These are phyloP conservation scores for Xylaria longipes DNA, from an alignment of 495 filamentous ascomycete genomes.

Conservation along the genomic window DNA sequence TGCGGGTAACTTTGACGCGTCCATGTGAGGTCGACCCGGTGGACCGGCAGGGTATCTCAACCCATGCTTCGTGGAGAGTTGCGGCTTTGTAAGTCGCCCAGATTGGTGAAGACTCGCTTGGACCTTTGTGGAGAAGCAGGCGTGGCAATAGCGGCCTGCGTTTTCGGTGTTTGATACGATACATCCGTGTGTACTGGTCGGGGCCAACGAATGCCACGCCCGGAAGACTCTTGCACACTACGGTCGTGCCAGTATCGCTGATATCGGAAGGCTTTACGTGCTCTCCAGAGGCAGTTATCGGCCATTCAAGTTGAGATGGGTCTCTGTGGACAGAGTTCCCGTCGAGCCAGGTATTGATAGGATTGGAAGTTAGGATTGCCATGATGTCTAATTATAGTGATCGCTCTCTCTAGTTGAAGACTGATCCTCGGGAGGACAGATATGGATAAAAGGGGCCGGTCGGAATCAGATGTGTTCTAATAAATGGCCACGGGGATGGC, in stretches of 20 bases:
- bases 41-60: slow-evolving; percentile 18
- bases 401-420: not conserved
- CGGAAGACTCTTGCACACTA: slow-evolving; percentile 19
- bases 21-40: slow-evolving; percentile 17
- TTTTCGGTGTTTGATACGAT: slow-evolving; percentile 17
- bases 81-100: slow-evolving; percentile 22
- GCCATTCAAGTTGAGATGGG: slow-evolving; percentile 14
- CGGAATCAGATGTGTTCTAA: not conserved
- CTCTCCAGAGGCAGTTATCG: not conserved
- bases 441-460: not conserved
- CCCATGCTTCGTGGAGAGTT: slow-evolving; percentile 2
- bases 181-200: slow-evolving; percentile 6
- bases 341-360: slow-evolving; percentile 1
- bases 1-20: slow-evolving; percentile 16
- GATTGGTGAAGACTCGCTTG: slow-evolving; percentile 3
- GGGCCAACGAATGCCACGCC: slow-evolving; percentile 13
- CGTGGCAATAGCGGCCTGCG: slow-evolving; percentile 8
- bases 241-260: not conserved
- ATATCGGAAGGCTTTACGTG: not conserved
- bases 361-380: not conserved
- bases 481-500: not conserved
- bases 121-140: slow-evolving; percentile 11
- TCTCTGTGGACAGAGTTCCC: not conserved
- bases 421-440: not conserved
- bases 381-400: not conserved